A percentile compares a stretch with the other conserved stretches of the same genome.
Conservation (phyloP, 2,329 filamentous ascomycete species). For the Sphaerostilbella broomeana region DNA sequence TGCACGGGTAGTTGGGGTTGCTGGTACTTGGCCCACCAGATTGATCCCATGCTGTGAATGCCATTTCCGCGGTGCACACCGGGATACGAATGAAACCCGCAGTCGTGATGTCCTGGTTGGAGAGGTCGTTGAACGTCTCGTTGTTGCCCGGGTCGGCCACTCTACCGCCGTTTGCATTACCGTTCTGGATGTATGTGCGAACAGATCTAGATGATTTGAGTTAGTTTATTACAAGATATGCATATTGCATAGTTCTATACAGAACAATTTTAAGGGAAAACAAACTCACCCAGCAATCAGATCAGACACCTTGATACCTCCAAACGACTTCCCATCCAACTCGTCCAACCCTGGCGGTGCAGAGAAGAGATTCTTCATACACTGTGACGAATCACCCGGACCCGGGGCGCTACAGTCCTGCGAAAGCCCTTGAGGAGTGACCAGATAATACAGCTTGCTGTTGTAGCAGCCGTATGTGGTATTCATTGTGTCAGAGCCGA, state of each 20-base stretch:
- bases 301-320: slow-evolving; percentile 20
- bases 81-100: slow-evolving; percentile 32
- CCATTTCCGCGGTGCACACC: slow-evolving; percentile 30
- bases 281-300: slow-evolving; percentile 24
- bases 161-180: slow-evolving; percentile 25
- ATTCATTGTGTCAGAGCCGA: slow-evolving; percentile 18
- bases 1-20: slow-evolving; percentile 29
- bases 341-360: slow-evolving; percentile 22
- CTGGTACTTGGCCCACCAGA: slow-evolving; percentile 7
- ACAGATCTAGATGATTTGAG: too few species aligned
- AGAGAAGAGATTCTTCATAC: slow-evolving; percentile 20
- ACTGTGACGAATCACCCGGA: slow-evolving; percentile 7
- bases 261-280: too few species aligned
- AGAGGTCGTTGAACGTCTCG: slow-evolving; percentile 19
- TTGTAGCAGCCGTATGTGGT: slow-evolving; percentile 23
- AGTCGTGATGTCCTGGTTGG: slow-evolving; percentile 25
- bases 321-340: slow-evolving; percentile 21
- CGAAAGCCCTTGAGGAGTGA: slow-evolving; percentile 20
- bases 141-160: slow-evolving; percentile 20
- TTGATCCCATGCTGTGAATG: slow-evolving; percentile 26
- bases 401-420: slow-evolving; percentile 9
- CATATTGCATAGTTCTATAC: too few species aligned
- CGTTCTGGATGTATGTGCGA: slow-evolving; percentile 20
- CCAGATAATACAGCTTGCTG: slow-evolving; percentile 27
- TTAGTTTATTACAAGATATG: too few species aligned